A percentile compares a stretch with the other conserved stretches of the same genome.
Evolutionary conservation across 2,329 filamentous ascomycete genomes (phyloP).

Genomic region (Colletotrichum karsti): DNA sequence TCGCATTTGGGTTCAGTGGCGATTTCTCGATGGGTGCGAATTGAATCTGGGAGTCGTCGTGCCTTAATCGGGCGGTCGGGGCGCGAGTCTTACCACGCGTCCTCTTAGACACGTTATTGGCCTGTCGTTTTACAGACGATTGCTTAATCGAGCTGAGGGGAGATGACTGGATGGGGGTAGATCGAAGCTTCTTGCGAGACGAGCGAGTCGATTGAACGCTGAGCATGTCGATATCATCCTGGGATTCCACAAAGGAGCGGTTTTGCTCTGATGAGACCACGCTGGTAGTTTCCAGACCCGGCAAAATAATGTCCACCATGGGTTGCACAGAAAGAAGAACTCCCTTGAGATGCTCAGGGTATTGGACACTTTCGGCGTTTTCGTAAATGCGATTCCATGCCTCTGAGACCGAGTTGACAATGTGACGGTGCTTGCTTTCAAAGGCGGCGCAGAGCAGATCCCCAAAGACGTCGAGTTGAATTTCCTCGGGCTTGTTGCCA

Average conservation of each 20-base stretch:
- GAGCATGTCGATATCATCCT: slow-evolving; percentile 49
- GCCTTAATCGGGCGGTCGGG: slow-evolving; percentile 66
- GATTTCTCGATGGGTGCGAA: slow-evolving; percentile 76
- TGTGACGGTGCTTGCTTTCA: slow-evolving; percentile 63
- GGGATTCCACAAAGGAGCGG: slow-evolving; percentile 55
- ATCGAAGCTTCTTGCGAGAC: slow-evolving; percentile 33
- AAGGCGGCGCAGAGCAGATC: slow-evolving; percentile 63
- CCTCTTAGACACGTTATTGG: slow-evolving; percentile 33
- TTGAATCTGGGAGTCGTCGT: slow-evolving; percentile 84
- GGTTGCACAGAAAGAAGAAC: slow-evolving; percentile 69
- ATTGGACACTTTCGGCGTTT: slow-evolving; percentile 64
- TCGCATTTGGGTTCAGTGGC: slow-evolving; percentile 50
- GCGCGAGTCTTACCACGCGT: slow-evolving; percentile 9
- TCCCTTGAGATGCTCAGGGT: slow-evolving; percentile 70
- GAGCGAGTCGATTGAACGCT: slow-evolving; percentile 34
- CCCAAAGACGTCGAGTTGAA: slow-evolving; percentile 63
- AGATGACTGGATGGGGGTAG: slow-evolving; percentile 30
- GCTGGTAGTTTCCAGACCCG: slow-evolving; percentile 49
- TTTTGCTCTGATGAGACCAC: slow-evolving; percentile 48
- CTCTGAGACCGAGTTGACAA: slow-evolving; percentile 58
- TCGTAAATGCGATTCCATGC: slow-evolving; percentile 79
- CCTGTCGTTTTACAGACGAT: slow-evolving; percentile 35
- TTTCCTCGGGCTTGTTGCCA: slow-evolving; percentile 44
- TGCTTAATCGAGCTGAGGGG: slow-evolving; percentile 44
- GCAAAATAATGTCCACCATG: slow-evolving; percentile 56